Conservation (phyloP, 257 asterid genomes). For the Petrea volubilis region DNA sequence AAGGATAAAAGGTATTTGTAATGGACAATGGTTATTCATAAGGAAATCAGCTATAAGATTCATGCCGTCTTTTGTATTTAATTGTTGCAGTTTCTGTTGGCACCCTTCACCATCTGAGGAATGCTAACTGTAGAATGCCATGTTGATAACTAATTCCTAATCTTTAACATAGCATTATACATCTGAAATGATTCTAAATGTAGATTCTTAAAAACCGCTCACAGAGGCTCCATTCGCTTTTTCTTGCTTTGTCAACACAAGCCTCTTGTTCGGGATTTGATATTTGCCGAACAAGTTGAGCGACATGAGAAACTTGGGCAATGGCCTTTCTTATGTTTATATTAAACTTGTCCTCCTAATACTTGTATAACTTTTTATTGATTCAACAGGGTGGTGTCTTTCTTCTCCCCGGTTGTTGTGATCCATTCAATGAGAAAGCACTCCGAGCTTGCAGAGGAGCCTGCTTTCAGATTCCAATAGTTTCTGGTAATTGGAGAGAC, state of each 20-base stretch:
- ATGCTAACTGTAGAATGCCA: neutral
- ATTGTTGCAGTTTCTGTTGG: neutral
- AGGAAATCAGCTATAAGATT: neutral
- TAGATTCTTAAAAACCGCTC: neutral
- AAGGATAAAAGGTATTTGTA: neutral
- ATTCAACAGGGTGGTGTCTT: slow-evolving; percentile 69
- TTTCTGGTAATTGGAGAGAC: slow-evolving; percentile 69
- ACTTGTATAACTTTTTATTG: neutral
- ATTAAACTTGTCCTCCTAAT: neutral
- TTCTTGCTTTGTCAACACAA: neutral
- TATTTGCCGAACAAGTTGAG: neutral
- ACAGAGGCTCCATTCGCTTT: neutral
- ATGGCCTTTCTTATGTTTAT: neutral
- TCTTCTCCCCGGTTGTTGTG: slow-evolving; percentile 94
- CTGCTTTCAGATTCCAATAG: slow-evolving; percentile 86
- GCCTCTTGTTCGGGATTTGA: neutral
- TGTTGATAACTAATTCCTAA: neutral
- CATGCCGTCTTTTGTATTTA: neutral
- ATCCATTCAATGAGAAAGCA: slow-evolving; percentile 97
- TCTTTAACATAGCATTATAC: neutral
- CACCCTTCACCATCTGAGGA: neutral
- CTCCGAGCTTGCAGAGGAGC: slow-evolving; percentile 91
- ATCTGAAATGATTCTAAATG: neutral
- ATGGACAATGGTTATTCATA: neutral
- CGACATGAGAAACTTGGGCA: neutral